Percentiles rank a stretch among this genome's conserved stretches.
Conservation (phyloP, 2,329 filamentous ascomycete genomes). For the Hypoxylon sp. region DNA sequence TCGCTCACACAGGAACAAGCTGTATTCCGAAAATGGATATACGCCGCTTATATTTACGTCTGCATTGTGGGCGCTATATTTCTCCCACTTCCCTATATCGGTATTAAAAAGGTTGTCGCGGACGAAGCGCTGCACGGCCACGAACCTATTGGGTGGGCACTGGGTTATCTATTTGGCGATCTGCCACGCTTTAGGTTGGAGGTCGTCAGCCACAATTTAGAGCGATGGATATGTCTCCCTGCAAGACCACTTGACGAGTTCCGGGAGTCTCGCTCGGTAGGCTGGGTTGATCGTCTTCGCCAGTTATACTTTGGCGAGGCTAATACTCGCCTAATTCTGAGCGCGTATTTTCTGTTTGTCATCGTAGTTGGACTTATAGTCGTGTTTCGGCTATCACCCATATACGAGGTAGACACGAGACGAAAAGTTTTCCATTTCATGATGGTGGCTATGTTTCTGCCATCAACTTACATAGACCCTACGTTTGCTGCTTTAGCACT, state of each 20-base stretch:
- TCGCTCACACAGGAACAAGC: constrained; percentile 86
- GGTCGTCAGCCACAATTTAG: constrained; percentile 77
- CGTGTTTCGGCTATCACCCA: constrained; percentile 80
- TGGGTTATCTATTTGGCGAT: constrained; percentile 91
- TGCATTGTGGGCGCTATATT: constrained; percentile 77
- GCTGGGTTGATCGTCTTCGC: constrained; percentile 77
- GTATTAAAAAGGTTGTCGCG: constrained; percentile 79
- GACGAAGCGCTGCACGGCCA: constrained; percentile 75
- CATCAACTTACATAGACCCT: constrained; percentile 88
- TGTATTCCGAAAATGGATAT: constrained; percentile 82
- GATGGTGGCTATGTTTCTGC: constrained; percentile 96
- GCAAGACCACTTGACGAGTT: constrained; percentile 54
- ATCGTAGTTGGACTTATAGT: constrained; percentile 79
- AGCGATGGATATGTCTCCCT: constrained; percentile 83
- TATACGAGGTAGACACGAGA: constrained; percentile 94
- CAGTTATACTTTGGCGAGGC: constrained; percentile 77
- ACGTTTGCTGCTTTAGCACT: constrained; percentile 85
- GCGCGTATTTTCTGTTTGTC: constrained; percentile 79
- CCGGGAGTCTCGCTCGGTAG: constrained; percentile 62
- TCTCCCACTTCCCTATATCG: constrained; percentile 61
- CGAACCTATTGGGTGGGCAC: constrained; percentile 93
- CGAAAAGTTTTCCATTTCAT: constrained; percentile 98
- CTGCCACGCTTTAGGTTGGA: constrained; percentile 79
- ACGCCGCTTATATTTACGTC: constrained; percentile 83
- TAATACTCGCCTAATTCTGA: constrained; percentile 84